phyloP scores from a whole-genome alignment of 208 protist genomes.

The Acanthamoeba lugdunensis region DNA sequence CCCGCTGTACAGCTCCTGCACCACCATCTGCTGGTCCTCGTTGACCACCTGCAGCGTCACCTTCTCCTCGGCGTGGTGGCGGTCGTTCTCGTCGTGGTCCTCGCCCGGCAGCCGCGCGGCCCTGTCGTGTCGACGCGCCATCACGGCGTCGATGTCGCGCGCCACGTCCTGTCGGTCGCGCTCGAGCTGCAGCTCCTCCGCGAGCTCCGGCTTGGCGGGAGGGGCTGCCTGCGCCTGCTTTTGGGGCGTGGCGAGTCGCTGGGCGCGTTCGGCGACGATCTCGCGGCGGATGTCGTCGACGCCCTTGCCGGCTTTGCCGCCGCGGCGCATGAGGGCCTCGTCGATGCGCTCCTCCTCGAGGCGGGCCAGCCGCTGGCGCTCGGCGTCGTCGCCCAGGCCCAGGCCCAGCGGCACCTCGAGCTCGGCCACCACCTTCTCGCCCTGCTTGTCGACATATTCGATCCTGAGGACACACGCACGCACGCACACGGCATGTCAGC shows the following conservation, averaged over 20 bases:
- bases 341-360: slow-evolving; percentile 19
- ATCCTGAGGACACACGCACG: neutral
- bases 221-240: no score
- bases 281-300: neutral
- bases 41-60: neutral
- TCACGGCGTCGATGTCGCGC: neutral
- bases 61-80: neutral
- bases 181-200: neutral
- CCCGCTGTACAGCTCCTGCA: neutral
- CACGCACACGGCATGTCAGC: neutral
- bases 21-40: slow-evolving; percentile 3
- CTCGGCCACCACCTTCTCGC: neutral
- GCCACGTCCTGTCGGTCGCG: neutral
- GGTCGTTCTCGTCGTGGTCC: neutral
- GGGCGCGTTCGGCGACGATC: neutral
- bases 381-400: neutral
- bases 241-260: neutral
- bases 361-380: neutral
- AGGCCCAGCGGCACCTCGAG: slow-evolving; percentile 9
- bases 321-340: neutral
- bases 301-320: neutral
- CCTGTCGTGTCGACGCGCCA: neutral
- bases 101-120: no score
- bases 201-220: neutral
- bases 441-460: neutral